Conservation (phyloP, 1,284 basidiomycete genomes). For the Austroboletus sp. region DNA sequence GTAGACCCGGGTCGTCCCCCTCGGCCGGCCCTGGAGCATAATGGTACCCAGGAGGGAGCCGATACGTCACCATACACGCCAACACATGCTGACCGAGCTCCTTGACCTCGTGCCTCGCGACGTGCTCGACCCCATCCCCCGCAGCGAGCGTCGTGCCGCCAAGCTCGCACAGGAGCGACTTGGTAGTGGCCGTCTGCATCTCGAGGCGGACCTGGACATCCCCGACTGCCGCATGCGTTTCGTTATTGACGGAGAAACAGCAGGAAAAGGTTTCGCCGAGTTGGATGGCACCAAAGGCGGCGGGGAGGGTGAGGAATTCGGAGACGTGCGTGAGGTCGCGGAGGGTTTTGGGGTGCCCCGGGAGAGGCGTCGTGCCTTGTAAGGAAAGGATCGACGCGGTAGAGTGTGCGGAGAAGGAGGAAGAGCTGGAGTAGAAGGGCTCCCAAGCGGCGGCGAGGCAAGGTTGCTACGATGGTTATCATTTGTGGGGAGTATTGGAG, state of each 20-base stretch:
- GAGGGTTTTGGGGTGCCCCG: conserved; percentile 70
- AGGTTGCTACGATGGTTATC: conserved; percentile 49
- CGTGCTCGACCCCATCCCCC: conserved; percentile 56
- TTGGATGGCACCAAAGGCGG: conserved; percentile 73
- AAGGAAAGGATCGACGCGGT: conserved; percentile 70
- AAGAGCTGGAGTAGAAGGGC: conserved; percentile 76
- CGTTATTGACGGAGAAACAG: conserved; percentile 73
- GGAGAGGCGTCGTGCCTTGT: conserved; percentile 61
- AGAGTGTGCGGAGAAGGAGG: conserved; percentile 69
- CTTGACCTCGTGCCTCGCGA: conserved; percentile 74
- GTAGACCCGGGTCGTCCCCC: conserved; percentile 51
- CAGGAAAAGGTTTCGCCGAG: conserved; percentile 77
- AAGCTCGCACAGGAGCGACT: conserved; percentile 55
- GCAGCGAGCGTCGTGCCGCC: conserved; percentile 48
- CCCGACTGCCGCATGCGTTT: conserved; percentile 54
- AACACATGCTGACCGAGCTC: conserved; percentile 78
- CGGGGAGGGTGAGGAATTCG: conserved; percentile 66
- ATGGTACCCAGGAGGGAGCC: conserved; percentile 50
- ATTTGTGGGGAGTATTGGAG: conserved; percentile 2
- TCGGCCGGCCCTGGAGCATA: conserved; percentile 42
- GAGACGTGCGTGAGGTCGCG: conserved; percentile 67
- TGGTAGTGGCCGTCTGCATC: conserved; percentile 69
- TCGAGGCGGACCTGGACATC: conserved; percentile 59
- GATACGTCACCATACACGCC: conserved; percentile 68
- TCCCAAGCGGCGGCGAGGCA: conserved; percentile 68